Base-by-base conservation (phyloP, 164 flowering plant species). In the Vitis amurensis region DNA sequence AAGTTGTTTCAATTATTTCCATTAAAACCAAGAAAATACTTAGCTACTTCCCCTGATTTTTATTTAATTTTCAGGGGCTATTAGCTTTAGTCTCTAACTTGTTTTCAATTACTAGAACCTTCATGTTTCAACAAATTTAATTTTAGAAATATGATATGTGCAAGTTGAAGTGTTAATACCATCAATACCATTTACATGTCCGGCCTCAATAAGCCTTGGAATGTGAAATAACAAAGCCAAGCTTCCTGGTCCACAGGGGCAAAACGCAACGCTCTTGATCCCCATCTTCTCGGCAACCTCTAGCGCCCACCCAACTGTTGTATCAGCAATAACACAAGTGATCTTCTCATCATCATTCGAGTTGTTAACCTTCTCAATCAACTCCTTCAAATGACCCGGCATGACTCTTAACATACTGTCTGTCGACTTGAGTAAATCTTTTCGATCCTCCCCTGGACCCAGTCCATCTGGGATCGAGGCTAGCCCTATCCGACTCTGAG, bases 241-340 rank as follows among this genome's bases (percentile, higher is more conserved):
- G 2, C 17, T 9, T 37, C 69, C 78, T 0, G 51, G 59, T 0
- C 75, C 53, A 16, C 70, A 47, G 1, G 82, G 63, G 37, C 55
- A 67, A 37, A 74, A 76, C 4, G 71, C 53, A 1, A 68, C 80
- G 9, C 50, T 47, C 68, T 17, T 59, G 9, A 77, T 52, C 51
- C 78, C 76, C 61, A 83, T 48, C 65, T 73, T 74, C 64, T 64
- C 63, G 1, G 79, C 79, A 23, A 73, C 68, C 23, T 73, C 68
- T 55, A 71, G 49, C 10, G 77, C 70, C 74, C 77, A 79, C 8
- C 67, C 68, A 13, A 71, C 16, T 11, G 13, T 5, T 17, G 14
- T 67, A 64, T 80, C 83, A 55, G 80, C 81, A 3, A 80, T 70
- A 8, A 82, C 64, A 64, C 79, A 80, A 9, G 74, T 69, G 31